phyloP scores from a whole-genome alignment of 495 filamentous ascomycete genomes.

The Neurospora sp. region DNA sequence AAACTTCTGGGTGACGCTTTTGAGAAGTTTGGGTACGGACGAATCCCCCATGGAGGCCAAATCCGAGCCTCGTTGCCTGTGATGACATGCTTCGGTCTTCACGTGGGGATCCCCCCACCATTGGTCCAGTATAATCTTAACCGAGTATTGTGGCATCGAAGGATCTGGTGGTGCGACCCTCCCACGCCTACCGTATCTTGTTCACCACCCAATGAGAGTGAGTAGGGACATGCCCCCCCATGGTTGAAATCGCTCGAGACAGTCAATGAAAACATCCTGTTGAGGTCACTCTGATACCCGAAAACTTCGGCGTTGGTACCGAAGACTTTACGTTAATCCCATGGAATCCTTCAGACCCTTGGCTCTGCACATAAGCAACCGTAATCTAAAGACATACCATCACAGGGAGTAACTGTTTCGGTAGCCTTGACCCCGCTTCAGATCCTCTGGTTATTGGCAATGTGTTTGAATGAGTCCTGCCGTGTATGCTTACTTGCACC shows the following conservation, averaged over 20 bases:
- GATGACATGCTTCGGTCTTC: neutral
- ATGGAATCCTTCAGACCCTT: neutral
- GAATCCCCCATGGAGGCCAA: neutral
- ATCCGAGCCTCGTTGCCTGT: neutral
- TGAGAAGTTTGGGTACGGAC: neutral
- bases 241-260: neutral
- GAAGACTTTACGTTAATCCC: neutral
- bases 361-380: neutral
- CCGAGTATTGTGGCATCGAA: neutral
- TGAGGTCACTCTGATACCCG: neutral
- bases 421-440: neutral
- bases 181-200: neutral
- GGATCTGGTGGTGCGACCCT: neutral
- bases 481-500: neutral
- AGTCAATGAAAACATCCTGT: neutral
- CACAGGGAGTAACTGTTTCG: neutral
- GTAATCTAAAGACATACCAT: neutral
- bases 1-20: neutral
- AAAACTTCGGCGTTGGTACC: neutral
- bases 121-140: neutral
- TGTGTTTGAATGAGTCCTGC: neutral
- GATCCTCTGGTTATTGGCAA: neutral
- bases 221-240: neutral
- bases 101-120: neutral
- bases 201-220: neutral